Evolutionary conservation across 345 rosid species (phyloP).

Genomic region (Acer campestre): DNA sequence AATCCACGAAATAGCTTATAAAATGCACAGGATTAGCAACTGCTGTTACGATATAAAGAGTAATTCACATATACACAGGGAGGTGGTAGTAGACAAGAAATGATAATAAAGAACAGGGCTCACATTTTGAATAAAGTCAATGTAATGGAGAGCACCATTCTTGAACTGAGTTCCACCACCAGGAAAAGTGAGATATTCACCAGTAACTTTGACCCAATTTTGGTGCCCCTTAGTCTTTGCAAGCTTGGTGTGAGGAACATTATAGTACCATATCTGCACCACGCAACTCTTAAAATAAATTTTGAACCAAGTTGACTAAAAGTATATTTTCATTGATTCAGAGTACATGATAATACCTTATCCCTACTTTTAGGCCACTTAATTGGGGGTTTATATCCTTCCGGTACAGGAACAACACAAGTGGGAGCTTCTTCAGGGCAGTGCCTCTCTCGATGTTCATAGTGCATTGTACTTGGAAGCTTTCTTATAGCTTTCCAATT

Average conservation of each 20-base stretch:
- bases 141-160: conserved; percentile 57
- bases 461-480: conserved; percentile 69
- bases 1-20: conserved; percentile 22
- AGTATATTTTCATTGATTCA: conserved; percentile 4
- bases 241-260: conserved; percentile 71
- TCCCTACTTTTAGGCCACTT: conserved; percentile 93
- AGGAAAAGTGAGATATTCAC: conserved; percentile 58
- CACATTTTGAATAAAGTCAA: conserved; percentile 50
- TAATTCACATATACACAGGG: background rate
- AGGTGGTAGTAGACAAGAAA: background rate
- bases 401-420: conserved; percentile 82
- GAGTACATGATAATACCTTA: conserved; percentile 41
- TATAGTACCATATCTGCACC: conserved; percentile 69
- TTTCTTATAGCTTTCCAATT: conserved; percentile 70
- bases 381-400: conserved; percentile 67
- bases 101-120: conserved; percentile 10
- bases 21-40: conserved; percentile 7
- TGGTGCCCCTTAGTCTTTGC: conserved; percentile 75
- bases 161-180: conserved; percentile 65
- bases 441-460: conserved; percentile 92
- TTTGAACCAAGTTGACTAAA: conserved; percentile 12
- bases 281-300: conserved; percentile 20
- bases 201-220: conserved; percentile 68
- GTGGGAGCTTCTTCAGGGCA: conserved; percentile 83
- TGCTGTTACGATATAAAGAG: background rate